Conservation (phyloP, 441 rosid species). For the Gossypium trilobum region DNA sequence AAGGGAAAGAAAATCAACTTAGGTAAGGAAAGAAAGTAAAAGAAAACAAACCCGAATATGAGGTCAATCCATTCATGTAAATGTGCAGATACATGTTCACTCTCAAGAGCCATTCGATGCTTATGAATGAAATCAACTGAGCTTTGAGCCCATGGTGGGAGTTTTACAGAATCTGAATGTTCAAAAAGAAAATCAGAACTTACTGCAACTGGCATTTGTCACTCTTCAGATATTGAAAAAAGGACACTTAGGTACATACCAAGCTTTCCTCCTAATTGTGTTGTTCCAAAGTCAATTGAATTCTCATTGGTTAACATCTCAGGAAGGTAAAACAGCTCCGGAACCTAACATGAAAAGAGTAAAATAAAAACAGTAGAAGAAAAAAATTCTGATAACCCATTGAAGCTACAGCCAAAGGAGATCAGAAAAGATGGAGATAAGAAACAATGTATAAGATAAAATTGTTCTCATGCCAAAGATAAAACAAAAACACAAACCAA, state of each 20-base stretch:
- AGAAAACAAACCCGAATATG: constrained; percentile 68
- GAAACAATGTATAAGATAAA: constrained; percentile 11
- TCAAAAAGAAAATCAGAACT: constrained; percentile 19
- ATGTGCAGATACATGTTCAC: constrained; percentile 90
- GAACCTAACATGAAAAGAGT: constrained; percentile 50
- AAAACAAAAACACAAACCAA: constrained; percentile 50
- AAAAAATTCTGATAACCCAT: constrained; percentile 5
- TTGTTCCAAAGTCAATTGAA: constrained; percentile 78
- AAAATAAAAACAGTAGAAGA: constrained; percentile 11
- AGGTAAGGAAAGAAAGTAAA: constrained; percentile 8
- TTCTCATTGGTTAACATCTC: constrained; percentile 88
- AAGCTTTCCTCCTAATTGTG: constrained; percentile 80
- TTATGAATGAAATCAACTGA: constrained; percentile 92
- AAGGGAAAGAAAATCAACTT: constrained; percentile 14
- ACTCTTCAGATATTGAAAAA: constrained; percentile 16
- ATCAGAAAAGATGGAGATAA: constrained; percentile 13
- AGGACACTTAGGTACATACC: constrained; percentile 45
- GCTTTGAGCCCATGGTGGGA: constrained; percentile 95
- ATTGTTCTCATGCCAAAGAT: constrained; percentile 9
- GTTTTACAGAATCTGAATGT: constrained; percentile 73
- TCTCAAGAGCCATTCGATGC: constrained; percentile 92
- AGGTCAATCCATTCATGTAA: constrained; percentile 99
- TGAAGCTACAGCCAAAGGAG: not conserved
- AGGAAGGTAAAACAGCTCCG: constrained; percentile 97
- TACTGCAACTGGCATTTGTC: constrained; percentile 8